These are phyloP conservation scores for Colletotrichum abscissum DNA, from an alignment of 2,329 filamentous ascomycete species.

Conservation along the genomic window DNA sequence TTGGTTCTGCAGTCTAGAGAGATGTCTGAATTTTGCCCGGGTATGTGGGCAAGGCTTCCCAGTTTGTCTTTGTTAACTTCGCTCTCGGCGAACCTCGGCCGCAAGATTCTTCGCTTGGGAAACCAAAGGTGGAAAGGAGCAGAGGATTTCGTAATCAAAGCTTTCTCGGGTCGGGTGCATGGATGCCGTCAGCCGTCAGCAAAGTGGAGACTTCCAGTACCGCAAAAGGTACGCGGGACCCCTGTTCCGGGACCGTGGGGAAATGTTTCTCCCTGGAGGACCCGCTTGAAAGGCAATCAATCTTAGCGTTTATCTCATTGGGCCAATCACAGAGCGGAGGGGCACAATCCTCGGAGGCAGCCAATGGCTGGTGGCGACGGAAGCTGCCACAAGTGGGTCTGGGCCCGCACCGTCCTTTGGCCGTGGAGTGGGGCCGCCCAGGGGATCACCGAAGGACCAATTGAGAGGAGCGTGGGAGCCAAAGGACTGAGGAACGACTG, in stretches of 20 bases:
- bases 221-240: too few relatives aligned
- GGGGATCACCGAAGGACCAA: background rate
- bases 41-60: background rate
- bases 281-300: background rate
- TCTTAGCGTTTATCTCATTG: fast-evolving
- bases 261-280: background rate
- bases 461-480: too few relatives aligned
- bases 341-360: background rate
- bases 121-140: too few relatives aligned
- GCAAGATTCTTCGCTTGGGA: background rate
- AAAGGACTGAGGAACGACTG: too few relatives aligned
- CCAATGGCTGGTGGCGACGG: background rate
- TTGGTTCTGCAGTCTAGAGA: background rate
- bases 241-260: background rate
- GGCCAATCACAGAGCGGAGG: background rate
- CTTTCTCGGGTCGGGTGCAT: background rate
- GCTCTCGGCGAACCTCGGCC: background rate
- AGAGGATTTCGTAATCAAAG: background rate
- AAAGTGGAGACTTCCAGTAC: too few relatives aligned
- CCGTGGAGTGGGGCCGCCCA: background rate
- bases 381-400: background rate
- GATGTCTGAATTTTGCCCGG: background rate
- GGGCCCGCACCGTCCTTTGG: background rate
- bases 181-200: background rate
- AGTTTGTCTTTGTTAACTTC: background rate